These are phyloP conservation scores for Neofusicoccum ribis DNA, from an alignment of 2,329 filamentous ascomycete species.

Conservation along the genomic window DNA sequence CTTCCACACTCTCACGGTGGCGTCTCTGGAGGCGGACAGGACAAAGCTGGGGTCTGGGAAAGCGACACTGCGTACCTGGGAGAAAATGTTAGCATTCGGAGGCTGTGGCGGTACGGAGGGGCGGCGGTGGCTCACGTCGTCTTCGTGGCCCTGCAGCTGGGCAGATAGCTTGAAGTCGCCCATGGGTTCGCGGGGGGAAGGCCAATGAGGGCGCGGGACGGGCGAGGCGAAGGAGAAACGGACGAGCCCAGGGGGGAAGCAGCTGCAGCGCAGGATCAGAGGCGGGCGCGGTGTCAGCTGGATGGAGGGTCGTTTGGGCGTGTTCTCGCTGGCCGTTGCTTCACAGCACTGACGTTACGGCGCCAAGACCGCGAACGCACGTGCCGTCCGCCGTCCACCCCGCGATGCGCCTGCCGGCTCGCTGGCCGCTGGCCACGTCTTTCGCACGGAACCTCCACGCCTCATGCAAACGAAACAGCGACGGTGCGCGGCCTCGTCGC, in stretches of 20 bases:
- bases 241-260: neutral
- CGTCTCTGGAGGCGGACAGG: conserved; percentile 87
- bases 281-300: conserved; percentile 8
- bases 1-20: conserved; percentile 85
- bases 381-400: neutral
- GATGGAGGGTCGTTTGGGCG: neutral
- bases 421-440: neutral
- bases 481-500: neutral
- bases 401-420: neutral
- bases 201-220: conserved; percentile 22
- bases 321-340: neutral
- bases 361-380: neutral
- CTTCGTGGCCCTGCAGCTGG: conserved; percentile 82
- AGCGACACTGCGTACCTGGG: conserved; percentile 79
- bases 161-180: conserved; percentile 91
- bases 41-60: conserved; percentile 73
- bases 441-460: neutral
- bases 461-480: neutral
- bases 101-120: neutral
- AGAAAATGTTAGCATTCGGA: neutral
- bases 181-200: conserved; percentile 52
- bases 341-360: conserved; percentile 8
- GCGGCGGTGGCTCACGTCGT: conserved; percentile 68
- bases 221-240: conserved; percentile 20
- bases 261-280: conserved; percentile 18